These are phyloP conservation scores for Russula brevipes DNA, from an alignment of 768 basidiomycete genomes.

Conservation along the genomic window DNA sequence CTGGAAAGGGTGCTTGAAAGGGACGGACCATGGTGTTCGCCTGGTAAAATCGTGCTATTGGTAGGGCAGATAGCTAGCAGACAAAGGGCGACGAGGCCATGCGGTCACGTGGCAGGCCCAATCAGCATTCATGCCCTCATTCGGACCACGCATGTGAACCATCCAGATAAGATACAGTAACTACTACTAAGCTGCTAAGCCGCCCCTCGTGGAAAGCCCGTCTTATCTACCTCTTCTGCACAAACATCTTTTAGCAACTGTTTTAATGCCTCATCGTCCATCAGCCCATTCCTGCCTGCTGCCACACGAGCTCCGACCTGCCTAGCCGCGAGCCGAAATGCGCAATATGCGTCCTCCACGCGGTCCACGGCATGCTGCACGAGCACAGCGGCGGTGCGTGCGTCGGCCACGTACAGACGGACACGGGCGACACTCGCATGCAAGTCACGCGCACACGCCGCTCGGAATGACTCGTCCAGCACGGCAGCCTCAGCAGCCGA, in stretches of 20 bases:
- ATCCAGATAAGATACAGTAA: too few relatives aligned
- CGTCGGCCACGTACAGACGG: slow-evolving; percentile 75
- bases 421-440: slow-evolving; percentile 53
- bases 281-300: slow-evolving; percentile 29
- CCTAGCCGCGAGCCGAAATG: slow-evolving; percentile 60
- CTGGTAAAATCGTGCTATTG: too few relatives aligned
- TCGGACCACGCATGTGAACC: too few relatives aligned
- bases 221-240: slow-evolving; percentile 3
- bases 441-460: slow-evolving; percentile 50
- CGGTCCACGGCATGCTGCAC: slow-evolving; percentile 71
- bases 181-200: not conserved
- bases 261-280: slow-evolving; percentile 36
- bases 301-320: slow-evolving; percentile 41
- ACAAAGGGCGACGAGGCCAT: too few relatives aligned
- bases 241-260: slow-evolving; percentile 21
- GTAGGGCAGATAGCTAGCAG: too few relatives aligned
- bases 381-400: slow-evolving; percentile 70
- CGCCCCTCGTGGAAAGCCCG: not conserved
- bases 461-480: slow-evolving; percentile 51
- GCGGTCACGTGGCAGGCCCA: too few relatives aligned
- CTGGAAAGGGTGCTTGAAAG: not conserved
- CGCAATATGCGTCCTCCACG: slow-evolving; percentile 67
- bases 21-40: slow-evolving; percentile 3
- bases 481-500: slow-evolving; percentile 49
- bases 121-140: too few relatives aligned